Base-by-base conservation (phyloP, 2,329 filamentous ascomycete species). In the Penicillium rolfsii region DNA sequence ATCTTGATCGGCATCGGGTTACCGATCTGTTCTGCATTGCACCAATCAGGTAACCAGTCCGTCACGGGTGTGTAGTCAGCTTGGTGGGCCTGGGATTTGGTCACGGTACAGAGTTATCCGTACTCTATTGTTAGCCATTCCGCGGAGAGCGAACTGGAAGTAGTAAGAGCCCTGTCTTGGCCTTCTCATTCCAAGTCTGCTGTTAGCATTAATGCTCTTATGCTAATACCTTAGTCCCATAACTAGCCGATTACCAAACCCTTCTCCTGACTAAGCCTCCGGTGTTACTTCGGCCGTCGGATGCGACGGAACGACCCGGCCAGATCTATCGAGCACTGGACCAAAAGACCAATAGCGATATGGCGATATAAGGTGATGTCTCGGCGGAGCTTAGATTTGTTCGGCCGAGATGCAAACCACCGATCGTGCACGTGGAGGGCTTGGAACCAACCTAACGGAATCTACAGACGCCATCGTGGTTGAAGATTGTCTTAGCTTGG, bases 1-100 rank as follows among this genome's bases (percentile, higher is more conserved):
- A 64, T 64, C 61, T 64, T 40, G 61, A 65, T 65, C 64, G 57
- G 56, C 54, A 36, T 43, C 35, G 50, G 53, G 46, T 36, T 22
- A 62, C 55, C 60, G 63, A 65, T 63, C 60, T 52, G 36, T 55
- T 49, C 56, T 46, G 55, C 61, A 58, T 28, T 14, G n/a, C 14
- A 50, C 46, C 49, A 52, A 55, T 8, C 12, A 19, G 57, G 56
- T 22, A 59, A 56, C 24, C 41, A 38, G 49, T 43, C 49, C 30
- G 24, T 28, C 12, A 22, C 19, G 19, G 1, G 4, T 28, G 14
- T 2, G n/a, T n/a, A 22, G n/a, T 16, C 19, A 35, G 28, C 11
- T 49, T 22, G n/a, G 45, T 43, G 22, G 24, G 28, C 41, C 22
- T 57, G 11, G 16, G 30, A 16, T 28, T 19, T 9, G 19, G 16